Base-by-base conservation (phyloP, 805 yeast genomes). In the Pachysolen tannophilus region DNA sequence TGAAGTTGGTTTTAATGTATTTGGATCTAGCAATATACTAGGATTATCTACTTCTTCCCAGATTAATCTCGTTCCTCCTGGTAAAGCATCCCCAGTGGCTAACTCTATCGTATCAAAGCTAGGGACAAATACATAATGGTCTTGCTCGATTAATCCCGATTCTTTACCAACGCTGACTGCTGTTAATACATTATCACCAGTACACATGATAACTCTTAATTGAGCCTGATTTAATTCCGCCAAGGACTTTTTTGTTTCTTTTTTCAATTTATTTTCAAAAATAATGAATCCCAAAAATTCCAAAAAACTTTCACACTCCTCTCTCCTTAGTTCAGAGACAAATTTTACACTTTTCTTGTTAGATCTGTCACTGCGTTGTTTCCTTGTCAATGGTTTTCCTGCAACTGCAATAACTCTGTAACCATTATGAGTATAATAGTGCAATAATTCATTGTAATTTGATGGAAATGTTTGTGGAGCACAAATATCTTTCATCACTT, bases 321-420 rank as follows among this genome's bases (percentile, higher is more conserved):
- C 81, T 45, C 99, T 71, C 2, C 67, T 43, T 13, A 70, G 48
- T 37, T 62, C 65, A 44, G 69, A 72, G 11, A 75, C 60, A 37
- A 65, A 65, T n/a, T 67, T 47, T 63, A 76, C 65, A 15, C 73
- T 65, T 33, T 57, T 58, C 33, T 58, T 60, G 10, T 39, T 17
- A n/a, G 29, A 32, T 9, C 49, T 50, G 7, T 41, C 26, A 26
- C 43, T 48, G 11, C 38, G 31, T 5, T 32, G 33, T 13, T 29
- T 17, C n/a, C 31, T 20, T 34, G 56, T 63, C 35, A 67, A 43
- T 4, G 54, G 53, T 49, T 81, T 85, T 2, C 60, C 37, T 1
- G 95, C 97, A 55, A 95, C 81, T 0, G 96, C 97, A 58, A 92
- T 92, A 2, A 92, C 97, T 51, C 99, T 76, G 54, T 79, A 86